Evolutionary conservation across 2,329 filamentous ascomycete genomes (phyloP).

Genomic region (Monilinia fructigena): DNA sequence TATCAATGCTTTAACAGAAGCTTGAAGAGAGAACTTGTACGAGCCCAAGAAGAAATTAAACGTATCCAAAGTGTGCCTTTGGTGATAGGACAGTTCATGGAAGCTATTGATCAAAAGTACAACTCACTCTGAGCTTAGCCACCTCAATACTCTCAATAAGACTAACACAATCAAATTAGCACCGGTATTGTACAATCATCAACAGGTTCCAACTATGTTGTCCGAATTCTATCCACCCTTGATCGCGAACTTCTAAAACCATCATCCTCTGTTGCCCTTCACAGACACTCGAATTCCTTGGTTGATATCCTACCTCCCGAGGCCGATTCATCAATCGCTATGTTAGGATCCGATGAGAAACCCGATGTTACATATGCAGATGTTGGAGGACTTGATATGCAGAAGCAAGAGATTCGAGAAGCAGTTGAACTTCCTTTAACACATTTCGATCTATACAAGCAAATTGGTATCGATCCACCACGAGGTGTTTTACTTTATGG

Average conservation of each 20-base stretch:
- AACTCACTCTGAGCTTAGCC: constrained; percentile 32
- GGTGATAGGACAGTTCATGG: constrained; percentile 99
- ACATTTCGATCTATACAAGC: constrained; percentile 97
- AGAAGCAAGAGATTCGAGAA: constrained; percentile 98
- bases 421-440: constrained; percentile 95
- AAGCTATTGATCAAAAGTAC: constrained; percentile 98
- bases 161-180: constrained; percentile 48
- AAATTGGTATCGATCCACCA: constrained; percentile 97
- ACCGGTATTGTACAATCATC: constrained; percentile 98
- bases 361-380: constrained; percentile 97
- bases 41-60: constrained; percentile 99
- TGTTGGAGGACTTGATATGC: constrained; percentile 97
- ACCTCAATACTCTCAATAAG: constrained; percentile 8
- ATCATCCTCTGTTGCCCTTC: constrained; percentile 93
- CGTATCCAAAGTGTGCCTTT: constrained; percentile 97
- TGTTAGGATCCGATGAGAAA: constrained; percentile 96
- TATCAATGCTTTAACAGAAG: constrained; percentile 55
- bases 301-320: constrained; percentile 99
- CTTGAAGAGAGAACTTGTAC: constrained; percentile 93
- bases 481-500: constrained; percentile 95
- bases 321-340: constrained; percentile 97
- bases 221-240: constrained; percentile 95
- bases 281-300: constrained; percentile 96
- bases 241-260: constrained; percentile 98
- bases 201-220: constrained; percentile 97